A percentile compares a stretch with the other conserved stretches of the same genome.
Evolutionary conservation across 2,329 filamentous ascomycete species (phyloP).

Genomic region (Nemania sp.): DNA sequence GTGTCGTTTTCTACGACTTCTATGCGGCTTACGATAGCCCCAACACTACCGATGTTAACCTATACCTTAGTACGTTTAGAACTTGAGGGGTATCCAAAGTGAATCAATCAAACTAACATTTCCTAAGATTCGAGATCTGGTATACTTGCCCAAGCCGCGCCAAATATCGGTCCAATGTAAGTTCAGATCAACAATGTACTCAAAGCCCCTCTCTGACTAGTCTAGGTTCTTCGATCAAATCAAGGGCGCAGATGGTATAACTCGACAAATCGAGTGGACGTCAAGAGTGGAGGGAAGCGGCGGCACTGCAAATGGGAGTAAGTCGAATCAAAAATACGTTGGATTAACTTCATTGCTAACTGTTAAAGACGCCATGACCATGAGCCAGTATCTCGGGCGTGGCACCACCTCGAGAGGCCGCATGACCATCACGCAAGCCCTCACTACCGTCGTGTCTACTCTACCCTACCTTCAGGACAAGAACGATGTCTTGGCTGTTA

Average conservation of each 20-base stretch:
- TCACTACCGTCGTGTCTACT: conserved; percentile 69
- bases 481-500: conserved; percentile 72
- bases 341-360: conserved; percentile 23
- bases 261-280: conserved; percentile 74
- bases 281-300: conserved; percentile 71
- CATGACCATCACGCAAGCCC: conserved; percentile 68
- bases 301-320: conserved; percentile 52
- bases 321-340: conserved; percentile 40
- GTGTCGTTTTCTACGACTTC: conserved; percentile 71
- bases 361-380: conserved; percentile 59
- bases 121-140: conserved; percentile 60
- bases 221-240: conserved; percentile 67
- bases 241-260: conserved; percentile 67
- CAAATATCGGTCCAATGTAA: conserved; percentile 72
- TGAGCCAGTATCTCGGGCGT: conserved; percentile 73
- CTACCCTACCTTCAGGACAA: conserved; percentile 70
- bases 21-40: conserved; percentile 68
- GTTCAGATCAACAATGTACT: conserved; percentile 22
- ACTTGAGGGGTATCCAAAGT: neutral
- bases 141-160: conserved; percentile 72
- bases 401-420: conserved; percentile 71
- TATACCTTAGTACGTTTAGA: conserved; percentile 57
- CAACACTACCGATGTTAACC: conserved; percentile 56
- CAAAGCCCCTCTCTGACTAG: conserved; percentile 17
- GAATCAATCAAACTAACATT: conserved; percentile 16